phyloP scores from a whole-genome alignment of 2,329 filamentous ascomycete species.

The Penicillium glabrum region DNA sequence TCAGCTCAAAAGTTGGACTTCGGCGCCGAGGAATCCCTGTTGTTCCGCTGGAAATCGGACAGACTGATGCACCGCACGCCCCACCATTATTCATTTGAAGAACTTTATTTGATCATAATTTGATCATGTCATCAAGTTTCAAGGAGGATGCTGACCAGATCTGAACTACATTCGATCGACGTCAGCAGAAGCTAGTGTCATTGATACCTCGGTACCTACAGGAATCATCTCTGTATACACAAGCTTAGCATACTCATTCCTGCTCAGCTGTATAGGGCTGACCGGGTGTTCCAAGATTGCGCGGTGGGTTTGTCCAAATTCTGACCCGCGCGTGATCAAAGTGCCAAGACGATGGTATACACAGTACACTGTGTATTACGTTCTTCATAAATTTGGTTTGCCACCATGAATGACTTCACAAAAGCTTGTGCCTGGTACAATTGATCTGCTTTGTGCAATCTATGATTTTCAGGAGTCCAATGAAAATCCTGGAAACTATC shows the following conservation, averaged over 20 bases:
- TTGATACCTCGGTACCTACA: neutral
- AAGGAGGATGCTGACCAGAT: neutral
- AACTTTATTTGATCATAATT: neutral
- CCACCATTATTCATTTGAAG: neutral
- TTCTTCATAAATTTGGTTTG: neutral
- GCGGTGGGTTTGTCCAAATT: neutral
- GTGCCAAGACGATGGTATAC: neutral
- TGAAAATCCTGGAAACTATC: too few species aligned
- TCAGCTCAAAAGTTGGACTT: neutral
- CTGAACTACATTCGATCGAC: neutral
- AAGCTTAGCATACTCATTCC: too few species aligned
- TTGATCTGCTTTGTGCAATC: neutral
- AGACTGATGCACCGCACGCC: conserved; percentile 3
- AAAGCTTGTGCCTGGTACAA: neutral
- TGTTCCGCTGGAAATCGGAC: conserved; percentile 2
- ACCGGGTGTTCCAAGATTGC: neutral
- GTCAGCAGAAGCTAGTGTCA: neutral
- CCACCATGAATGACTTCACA: neutral
- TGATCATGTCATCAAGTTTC: neutral
- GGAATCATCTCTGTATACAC: too few species aligned
- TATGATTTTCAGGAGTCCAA: too few species aligned
- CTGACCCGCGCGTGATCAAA: neutral
- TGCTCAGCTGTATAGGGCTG: neutral
- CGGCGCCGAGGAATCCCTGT: neutral
- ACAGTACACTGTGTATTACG: too few species aligned